Evolutionary conservation across 2,329 filamentous ascomycete species (phyloP).

Genomic region (Fusarium armeniacum): DNA sequence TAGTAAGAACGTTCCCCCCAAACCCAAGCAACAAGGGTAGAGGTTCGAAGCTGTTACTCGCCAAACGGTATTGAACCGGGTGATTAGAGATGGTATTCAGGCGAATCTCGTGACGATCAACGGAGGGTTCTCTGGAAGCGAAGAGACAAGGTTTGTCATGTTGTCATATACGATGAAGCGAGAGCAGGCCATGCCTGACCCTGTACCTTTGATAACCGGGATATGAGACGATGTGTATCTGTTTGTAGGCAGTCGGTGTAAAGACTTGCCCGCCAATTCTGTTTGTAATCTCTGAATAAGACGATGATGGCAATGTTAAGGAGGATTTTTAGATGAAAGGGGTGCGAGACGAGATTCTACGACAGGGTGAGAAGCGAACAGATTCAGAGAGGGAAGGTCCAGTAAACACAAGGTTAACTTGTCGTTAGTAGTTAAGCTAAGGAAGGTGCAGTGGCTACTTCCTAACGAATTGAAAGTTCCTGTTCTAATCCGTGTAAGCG

Average conservation of each 20-base stretch:
- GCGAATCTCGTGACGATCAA: conserved; percentile 37
- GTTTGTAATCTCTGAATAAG: conserved; percentile 23
- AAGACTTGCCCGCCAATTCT: conserved; percentile 12
- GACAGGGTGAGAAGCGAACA: conserved; percentile 28
- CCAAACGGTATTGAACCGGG: conserved; percentile 31
- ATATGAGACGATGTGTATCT: conserved; percentile 42
- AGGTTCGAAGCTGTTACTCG: not conserved
- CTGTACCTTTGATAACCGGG: conserved; percentile 32
- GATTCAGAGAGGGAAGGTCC: conserved; percentile 33
- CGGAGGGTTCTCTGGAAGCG: conserved; percentile 24
- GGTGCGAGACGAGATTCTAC: conserved; percentile 26
- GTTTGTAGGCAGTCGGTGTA: conserved; percentile 28
- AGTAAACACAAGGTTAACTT: not conserved
- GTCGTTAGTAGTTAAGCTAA: not conserved
- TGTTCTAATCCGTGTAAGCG: conserved; percentile 32
- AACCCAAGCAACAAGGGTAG: conserved; percentile 10
- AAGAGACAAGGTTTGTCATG: conserved; percentile 40
- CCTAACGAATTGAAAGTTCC: conserved; percentile 18
- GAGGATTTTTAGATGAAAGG: conserved; percentile 28
- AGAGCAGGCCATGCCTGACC: conserved; percentile 17
- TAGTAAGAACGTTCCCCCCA: conserved; percentile 14
- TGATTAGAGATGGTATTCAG: conserved; percentile 44
- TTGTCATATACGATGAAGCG: conserved; percentile 33
- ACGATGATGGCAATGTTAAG: conserved; percentile 6
- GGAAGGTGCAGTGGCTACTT: conserved; percentile 4